Conservation (phyloP, 257 asterid genomes). For the Solanum chilense region DNA sequence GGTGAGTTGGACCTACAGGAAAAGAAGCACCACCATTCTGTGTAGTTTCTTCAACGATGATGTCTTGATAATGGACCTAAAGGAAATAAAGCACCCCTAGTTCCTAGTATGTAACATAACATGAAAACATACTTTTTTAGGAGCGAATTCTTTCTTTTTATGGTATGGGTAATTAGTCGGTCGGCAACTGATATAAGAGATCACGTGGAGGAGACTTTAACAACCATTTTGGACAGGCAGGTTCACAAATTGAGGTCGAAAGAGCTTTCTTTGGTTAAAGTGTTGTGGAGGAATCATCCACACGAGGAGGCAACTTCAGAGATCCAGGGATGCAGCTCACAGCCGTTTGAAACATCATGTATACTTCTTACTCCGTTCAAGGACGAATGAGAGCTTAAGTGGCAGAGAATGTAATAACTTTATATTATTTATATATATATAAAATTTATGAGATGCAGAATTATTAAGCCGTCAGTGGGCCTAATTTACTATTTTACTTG, state of each 20-base stretch:
- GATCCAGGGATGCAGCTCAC: not conserved
- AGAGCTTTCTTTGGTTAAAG: not conserved
- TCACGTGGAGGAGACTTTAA: not conserved
- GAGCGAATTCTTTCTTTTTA: not conserved
- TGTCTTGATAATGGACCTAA: not conserved
- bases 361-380: not conserved
- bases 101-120: not conserved
- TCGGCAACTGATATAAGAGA: not conserved
- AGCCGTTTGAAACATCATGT: not conserved
- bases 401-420: not conserved
- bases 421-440: not conserved
- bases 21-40: not conserved
- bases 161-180: not conserved
- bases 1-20: not conserved
- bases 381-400: not conserved
- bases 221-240: not conserved
- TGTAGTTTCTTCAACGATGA: not conserved
- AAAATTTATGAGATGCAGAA: not conserved
- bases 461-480: not conserved
- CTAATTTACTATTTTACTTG: not conserved
- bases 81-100: not conserved
- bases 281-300: not conserved
- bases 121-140: not conserved
- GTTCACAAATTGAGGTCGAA: not conserved
- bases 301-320: not conserved